These are phyloP conservation scores for Carex parvula DNA, from an alignment of 176 grass and related monocot genomes.

Conservation along the genomic window DNA sequence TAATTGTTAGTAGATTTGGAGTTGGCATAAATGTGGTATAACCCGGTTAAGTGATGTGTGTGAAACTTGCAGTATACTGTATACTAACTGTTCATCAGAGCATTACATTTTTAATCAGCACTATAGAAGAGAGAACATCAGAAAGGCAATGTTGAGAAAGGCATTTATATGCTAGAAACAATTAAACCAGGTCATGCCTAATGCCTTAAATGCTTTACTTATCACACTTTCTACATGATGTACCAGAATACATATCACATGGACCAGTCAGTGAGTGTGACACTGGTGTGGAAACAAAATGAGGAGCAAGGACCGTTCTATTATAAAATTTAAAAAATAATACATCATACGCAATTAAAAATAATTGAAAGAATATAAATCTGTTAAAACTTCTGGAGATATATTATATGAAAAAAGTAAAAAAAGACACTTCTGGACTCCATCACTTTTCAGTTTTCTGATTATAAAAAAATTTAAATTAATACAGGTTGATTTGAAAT, in stretches of 20 bases:
- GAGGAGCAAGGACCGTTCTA: not conserved
- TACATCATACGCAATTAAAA: not conserved
- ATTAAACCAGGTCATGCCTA: not conserved
- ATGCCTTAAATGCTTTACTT: not conserved
- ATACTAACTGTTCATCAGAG: not conserved
- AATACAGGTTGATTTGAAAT: not conserved
- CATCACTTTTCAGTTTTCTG: not conserved
- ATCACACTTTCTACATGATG: not conserved
- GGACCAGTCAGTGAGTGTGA: not conserved
- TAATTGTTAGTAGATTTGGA: not conserved
- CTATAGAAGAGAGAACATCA: not conserved
- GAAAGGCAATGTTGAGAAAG: not conserved
- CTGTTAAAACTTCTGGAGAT: not conserved
- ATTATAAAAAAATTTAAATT: not conserved
- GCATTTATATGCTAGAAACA: not conserved
- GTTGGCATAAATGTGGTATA: not conserved
- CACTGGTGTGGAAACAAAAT: not conserved
- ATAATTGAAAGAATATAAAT: not conserved
- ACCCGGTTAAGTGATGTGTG: not conserved
- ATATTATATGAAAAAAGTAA: no score
- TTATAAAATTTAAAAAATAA: not conserved
- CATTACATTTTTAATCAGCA: not conserved
- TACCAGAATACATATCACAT: slow-evolving; percentile 13
- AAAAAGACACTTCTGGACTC: not conserved
- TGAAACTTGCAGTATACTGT: not conserved